Conservation (phyloP, 2,329 filamentous ascomycete species). For the Arthrobotrys entomopaga region DNA sequence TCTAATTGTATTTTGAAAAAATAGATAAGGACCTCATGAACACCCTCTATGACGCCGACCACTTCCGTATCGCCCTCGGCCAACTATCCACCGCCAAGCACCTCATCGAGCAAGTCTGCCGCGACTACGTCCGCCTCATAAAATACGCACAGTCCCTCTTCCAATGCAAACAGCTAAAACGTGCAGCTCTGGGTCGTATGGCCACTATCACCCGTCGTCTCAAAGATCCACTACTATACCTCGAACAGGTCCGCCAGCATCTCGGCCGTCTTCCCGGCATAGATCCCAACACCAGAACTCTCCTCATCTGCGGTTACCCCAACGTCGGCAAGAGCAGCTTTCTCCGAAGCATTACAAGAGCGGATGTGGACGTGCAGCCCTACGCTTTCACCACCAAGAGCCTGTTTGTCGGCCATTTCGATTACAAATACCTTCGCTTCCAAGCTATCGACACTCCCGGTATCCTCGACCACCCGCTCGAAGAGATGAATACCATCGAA, state of each 20-base stretch:
- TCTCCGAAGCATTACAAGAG: conserved; percentile 87
- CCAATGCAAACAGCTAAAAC: conserved; percentile 99
- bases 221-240: conserved; percentile 92
- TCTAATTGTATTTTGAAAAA: conserved; percentile 55
- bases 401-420: conserved; percentile 96
- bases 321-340: conserved; percentile 99
- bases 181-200: conserved; percentile 95
- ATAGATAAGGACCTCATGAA: conserved; percentile 84
- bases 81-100: conserved; percentile 96
- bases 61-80: conserved; percentile 95
- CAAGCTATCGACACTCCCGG: conserved; percentile 98
- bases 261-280: conserved; percentile 97
- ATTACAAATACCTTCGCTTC: conserved; percentile 91
- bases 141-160: conserved; percentile 97
- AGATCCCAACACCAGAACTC: conserved; percentile 94
- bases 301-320: conserved; percentile 96
- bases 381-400: conserved; percentile 99
- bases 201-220: conserved; percentile 94
- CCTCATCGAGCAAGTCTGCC: conserved; percentile 92
- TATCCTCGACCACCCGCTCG: conserved; percentile 94
- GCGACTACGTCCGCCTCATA: conserved; percentile 94
- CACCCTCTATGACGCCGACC: conserved; percentile 97
- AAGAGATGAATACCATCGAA: conserved; percentile 99
- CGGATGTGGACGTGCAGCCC: conserved; percentile 95
- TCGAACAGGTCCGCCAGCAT: conserved; percentile 97